These are phyloP conservation scores for Coprinopsis cinerea DNA, from an alignment of 768 basidiomycete genomes.

Conservation along the genomic window DNA sequence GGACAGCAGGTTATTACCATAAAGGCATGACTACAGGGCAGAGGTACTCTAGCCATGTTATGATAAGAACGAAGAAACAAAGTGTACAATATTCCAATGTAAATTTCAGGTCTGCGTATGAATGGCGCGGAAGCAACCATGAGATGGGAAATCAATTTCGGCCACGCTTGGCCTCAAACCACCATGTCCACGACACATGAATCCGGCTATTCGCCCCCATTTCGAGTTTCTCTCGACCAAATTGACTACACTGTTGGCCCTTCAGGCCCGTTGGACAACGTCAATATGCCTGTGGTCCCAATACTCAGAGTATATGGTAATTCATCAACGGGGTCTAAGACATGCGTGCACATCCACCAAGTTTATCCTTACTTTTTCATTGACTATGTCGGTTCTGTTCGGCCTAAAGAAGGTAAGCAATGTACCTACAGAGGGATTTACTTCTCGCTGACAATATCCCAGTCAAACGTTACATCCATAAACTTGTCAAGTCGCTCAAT, in stretches of 20 bases:
- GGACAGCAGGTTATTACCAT: constrained; percentile 68
- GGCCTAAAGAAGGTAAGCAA: constrained; percentile 52
- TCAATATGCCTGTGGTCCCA: constrained; percentile 60
- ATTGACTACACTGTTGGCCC: constrained; percentile 60
- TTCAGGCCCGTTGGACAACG: constrained; percentile 61
- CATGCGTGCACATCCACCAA: constrained; percentile 89
- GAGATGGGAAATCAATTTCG: too few species aligned
- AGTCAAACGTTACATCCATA: constrained; percentile 73
- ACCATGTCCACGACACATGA: too few species aligned
- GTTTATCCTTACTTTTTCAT: constrained; percentile 92
- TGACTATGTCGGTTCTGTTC: constrained; percentile 68
- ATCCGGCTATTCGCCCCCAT: too few species aligned
- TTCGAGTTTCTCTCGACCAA: constrained; percentile 43
- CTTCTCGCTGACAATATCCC: constrained; percentile 6
- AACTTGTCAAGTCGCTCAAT: constrained; percentile 72
- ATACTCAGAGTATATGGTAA: constrained; percentile 83
- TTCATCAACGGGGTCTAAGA: constrained; percentile 68
- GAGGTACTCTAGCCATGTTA: too few species aligned
- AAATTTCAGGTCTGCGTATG: too few species aligned
- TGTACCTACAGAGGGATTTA: constrained; percentile 1
- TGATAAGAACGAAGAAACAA: too few species aligned
- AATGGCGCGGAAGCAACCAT: too few species aligned
- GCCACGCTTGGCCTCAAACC: too few species aligned
- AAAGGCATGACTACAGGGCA: constrained; percentile 6
- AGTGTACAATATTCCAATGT: too few species aligned